Base-by-base conservation (phyloP, 2,329 filamentous ascomycete genomes). In the Magnaporthiopsis rhizophila region DNA sequence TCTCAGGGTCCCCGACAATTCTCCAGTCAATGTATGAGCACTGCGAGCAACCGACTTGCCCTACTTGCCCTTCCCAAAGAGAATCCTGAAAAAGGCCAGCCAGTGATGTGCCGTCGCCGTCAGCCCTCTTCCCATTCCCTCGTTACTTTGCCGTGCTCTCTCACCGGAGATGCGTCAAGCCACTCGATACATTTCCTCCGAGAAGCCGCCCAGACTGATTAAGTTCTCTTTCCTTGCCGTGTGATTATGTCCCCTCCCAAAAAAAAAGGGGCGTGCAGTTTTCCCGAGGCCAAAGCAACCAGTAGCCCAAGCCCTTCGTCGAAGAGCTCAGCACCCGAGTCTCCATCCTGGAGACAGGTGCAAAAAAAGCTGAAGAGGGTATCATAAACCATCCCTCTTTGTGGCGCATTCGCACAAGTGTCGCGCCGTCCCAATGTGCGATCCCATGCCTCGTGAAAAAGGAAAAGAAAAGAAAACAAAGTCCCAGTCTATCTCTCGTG, bases 401-500 rank as follows among this genome's bases (percentile, higher is more conserved):
- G 15, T 53, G 50, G 30, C 30, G 56, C 28, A 58, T 13, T 38
- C 50, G 36, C 50, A 53, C 50, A 58, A 32, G 30, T 38, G 15
- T 53, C 36, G 34, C 61, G 28, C n/a, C 61, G 32, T 50, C 53
- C 50, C 34, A 34, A 34, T 45, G 50, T 53, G 50, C 53, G 61
- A 58, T 34, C 32, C 26, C 60, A 63, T 63, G 50, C 56, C 61
- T 58, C 50, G 61, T 32, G 57, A 63, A 56, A 63, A 32, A 26
- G 56, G 56, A 62, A 60, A 63, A 56, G 61, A 63, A 62, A 62
- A 62, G 61, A 62, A 62, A 62, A 62, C 61, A 58, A 63, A 57
- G 21, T 63, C 32, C 61, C 53, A 56, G 61, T 58, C 61, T 63
- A 63, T 58, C 56, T 26, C 45, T 45, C 61, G 61, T 62, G 61